A percentile compares a stretch with the other conserved stretches of the same genome.
These are phyloP conservation scores for Boletus tomentosulus DNA, from an alignment of 768 basidiomycete genomes.

Conservation along the genomic window DNA sequence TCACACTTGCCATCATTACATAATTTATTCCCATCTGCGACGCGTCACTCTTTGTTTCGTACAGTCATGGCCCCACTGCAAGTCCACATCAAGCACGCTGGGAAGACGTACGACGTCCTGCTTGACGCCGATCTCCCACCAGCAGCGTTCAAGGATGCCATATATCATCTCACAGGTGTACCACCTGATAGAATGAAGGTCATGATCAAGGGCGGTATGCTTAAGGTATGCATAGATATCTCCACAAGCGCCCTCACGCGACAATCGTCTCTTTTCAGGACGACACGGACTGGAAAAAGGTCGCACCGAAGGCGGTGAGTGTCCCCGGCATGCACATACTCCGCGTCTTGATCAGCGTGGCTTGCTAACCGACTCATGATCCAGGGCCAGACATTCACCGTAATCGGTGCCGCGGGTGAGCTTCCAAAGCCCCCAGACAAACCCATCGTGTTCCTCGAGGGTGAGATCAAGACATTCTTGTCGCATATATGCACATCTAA, in stretches of 20 bases:
- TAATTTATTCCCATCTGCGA: constrained; percentile 30
- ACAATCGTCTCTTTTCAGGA: constrained; percentile 47
- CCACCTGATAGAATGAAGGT: constrained; percentile 94
- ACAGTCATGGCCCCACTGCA: constrained; percentile 55
- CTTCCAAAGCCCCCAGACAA: constrained; percentile 83
- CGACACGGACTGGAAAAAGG: constrained; percentile 80
- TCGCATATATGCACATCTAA: constrained; percentile 8
- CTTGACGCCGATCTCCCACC: constrained; percentile 73
- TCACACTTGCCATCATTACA: constrained; percentile 21
- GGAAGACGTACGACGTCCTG: constrained; percentile 66
- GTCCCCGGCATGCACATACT: not conserved
- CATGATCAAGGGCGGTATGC: constrained; percentile 88
- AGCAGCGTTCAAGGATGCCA: constrained; percentile 72
- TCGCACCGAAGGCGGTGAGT: constrained; percentile 75
- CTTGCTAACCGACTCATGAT: constrained; percentile 1
- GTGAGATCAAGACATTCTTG: constrained; percentile 33
- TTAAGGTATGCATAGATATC: constrained; percentile 56
- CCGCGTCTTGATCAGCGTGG: constrained; percentile 1
- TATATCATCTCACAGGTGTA: constrained; percentile 81
- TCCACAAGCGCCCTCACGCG: not conserved
- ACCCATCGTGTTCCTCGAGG: constrained; percentile 81
- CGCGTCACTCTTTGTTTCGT: constrained; percentile 16
- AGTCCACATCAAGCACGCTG: constrained; percentile 90
- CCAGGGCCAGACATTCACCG: constrained; percentile 87
- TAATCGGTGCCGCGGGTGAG: constrained; percentile 91